Conservation (phyloP, 352 stramenopile genomes). For the Globisporangium spiculum region DNA sequence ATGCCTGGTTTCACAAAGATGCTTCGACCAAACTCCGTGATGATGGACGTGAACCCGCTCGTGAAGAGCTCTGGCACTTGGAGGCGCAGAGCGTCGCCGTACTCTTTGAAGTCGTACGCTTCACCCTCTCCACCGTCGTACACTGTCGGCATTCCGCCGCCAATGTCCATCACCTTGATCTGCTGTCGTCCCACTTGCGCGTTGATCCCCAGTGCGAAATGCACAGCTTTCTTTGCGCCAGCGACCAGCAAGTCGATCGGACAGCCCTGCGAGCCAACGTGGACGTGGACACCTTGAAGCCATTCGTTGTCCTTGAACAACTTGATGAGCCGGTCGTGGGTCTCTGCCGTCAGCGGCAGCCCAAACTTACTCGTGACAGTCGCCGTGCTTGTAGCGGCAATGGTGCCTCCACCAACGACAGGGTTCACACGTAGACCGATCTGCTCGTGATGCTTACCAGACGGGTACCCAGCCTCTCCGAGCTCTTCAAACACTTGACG, state of each 20-base stretch:
- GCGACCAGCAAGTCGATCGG: slow-evolving; percentile 78
- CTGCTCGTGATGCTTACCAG: slow-evolving; percentile 37
- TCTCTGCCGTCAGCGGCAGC: slow-evolving; percentile 62
- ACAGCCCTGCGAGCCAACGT: slow-evolving; percentile 88
- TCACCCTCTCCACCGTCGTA: slow-evolving; percentile 72
- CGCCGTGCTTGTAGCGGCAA: slow-evolving; percentile 83
- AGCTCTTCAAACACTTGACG: slow-evolving; percentile 50
- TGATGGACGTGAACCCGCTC: slow-evolving; percentile 70
- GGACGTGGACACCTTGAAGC: slow-evolving; percentile 87
- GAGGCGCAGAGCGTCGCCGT: slow-evolving; percentile 60
- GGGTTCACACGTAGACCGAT: slow-evolving; percentile 92
- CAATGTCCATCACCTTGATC: slow-evolving; percentile 87
- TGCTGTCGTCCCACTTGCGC: slow-evolving; percentile 47
- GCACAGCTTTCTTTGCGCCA: slow-evolving; percentile 69
- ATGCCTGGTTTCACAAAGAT: slow-evolving; percentile 87
- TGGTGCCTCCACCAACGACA: slow-evolving; percentile 85
- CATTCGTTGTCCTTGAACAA: slow-evolving; percentile 73
- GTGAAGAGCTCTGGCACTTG: slow-evolving; percentile 83
- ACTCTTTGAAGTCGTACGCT: slow-evolving; percentile 80
- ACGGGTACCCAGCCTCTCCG: slow-evolving; percentile 17
- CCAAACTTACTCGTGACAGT: slow-evolving; percentile 92
- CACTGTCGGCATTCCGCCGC: slow-evolving; percentile 87
- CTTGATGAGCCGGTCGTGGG: slow-evolving; percentile 42
- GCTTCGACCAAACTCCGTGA: slow-evolving; percentile 91
- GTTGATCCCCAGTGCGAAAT: slow-evolving; percentile 82